Percentiles rank a stretch among this genome's conserved stretches.
These are phyloP conservation scores for Sicyos baderoa DNA, from an alignment of 306 rosid genomes.

Conservation along the genomic window DNA sequence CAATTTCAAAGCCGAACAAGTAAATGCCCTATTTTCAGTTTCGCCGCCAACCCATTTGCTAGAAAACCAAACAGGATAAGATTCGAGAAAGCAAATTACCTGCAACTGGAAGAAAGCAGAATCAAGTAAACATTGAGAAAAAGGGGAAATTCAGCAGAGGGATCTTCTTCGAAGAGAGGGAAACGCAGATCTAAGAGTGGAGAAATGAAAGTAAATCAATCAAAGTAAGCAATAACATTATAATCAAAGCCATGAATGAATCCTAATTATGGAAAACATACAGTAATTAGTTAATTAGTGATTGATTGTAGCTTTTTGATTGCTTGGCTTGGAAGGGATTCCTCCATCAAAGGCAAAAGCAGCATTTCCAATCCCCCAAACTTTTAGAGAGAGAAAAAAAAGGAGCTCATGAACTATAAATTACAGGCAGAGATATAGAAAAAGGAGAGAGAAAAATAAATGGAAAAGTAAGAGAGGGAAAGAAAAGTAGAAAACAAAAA, in stretches of 20 bases:
- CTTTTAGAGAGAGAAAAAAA: constrained; percentile 23
- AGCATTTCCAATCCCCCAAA: constrained; percentile 43
- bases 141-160: constrained; percentile 17
- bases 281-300: neutral
- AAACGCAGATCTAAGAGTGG: constrained; percentile 49
- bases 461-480: constrained; percentile 1
- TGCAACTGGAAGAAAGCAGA: constrained; percentile 27
- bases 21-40: constrained; percentile 1
- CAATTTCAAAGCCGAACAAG: neutral
- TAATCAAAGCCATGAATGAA: constrained; percentile 21
- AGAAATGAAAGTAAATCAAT: constrained; percentile 19
- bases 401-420: neutral
- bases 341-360: constrained; percentile 40
- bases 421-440: constrained; percentile 16
- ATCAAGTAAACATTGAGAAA: constrained; percentile 35
- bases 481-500: neutral
- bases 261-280: too few relatives aligned
- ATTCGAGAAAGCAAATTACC: constrained; percentile 30
- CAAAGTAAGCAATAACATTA: constrained; percentile 20
- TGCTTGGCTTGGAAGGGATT: constrained; percentile 87
- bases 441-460: neutral
- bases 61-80: constrained; percentile 28
- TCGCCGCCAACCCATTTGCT: neutral
- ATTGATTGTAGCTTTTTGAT: constrained; percentile 21
- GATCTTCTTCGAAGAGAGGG: constrained; percentile 34